A percentile compares a stretch with the other conserved stretches of the same genome.
Evolutionary conservation across 2,329 filamentous ascomycete genomes (phyloP).

Genomic region (Graphilbum fragrans): DNA sequence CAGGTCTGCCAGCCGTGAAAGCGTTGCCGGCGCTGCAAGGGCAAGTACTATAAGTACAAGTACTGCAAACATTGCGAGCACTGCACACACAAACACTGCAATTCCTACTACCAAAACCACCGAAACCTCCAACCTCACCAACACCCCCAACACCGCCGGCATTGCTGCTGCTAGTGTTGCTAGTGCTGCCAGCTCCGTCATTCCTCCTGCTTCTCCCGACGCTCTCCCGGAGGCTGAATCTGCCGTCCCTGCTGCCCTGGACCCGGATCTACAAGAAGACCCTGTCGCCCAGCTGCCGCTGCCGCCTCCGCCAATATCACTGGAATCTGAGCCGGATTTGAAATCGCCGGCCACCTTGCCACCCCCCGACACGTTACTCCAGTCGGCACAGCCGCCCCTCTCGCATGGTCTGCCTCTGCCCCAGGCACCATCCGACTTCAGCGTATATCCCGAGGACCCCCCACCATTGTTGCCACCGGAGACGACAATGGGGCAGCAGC

Average conservation of each 20-base stretch:
- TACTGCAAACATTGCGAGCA: neutral
- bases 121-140: neutral
- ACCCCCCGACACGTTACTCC: neutral
- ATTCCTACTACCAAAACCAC: neutral
- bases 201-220: neutral
- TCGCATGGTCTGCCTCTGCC: no score
- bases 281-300: neutral
- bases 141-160: neutral
- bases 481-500: neutral
- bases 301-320: neutral
- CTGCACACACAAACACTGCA: neutral
- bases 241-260: neutral
- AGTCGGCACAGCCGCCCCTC: neutral
- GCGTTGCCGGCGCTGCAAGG: no score
- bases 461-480: neutral
- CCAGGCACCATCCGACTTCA: no score
- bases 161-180: neutral
- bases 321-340: neutral
- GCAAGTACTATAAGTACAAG: no score
- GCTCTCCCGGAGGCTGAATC: neutral
- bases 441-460: no score
- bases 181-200: neutral
- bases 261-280: no score
- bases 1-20: slow-evolving; percentile 5
- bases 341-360: neutral